These are phyloP conservation scores for Limonomyces culmigenus DNA, from an alignment of 1,284 basidiomycete species.

Conservation along the genomic window DNA sequence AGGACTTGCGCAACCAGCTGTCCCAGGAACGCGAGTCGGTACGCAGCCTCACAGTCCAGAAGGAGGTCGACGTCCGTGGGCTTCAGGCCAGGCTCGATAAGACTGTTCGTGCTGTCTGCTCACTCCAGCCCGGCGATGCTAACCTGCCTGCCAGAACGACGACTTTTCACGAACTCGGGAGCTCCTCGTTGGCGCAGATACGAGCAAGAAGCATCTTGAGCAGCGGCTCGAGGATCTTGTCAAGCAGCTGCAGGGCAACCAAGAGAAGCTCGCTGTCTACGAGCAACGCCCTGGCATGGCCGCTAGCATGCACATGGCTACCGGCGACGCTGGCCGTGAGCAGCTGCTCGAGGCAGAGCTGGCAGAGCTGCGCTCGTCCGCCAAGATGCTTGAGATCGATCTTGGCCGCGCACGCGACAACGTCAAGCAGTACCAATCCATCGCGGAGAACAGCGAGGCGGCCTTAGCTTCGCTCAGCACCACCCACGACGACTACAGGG, in stretches of 20 bases:
- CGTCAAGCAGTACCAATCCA: constrained; percentile 71
- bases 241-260: constrained; percentile 56
- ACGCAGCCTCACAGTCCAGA: constrained; percentile 56
- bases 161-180: constrained; percentile 42
- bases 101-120: constrained; percentile 24
- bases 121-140: constrained; percentile 1
- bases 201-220: constrained; percentile 68
- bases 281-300: constrained; percentile 42
- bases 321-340: constrained; percentile 44
- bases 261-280: constrained; percentile 77
- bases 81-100: constrained; percentile 61
- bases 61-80: constrained; percentile 69
- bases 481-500: constrained; percentile 68
- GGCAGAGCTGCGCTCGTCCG: constrained; percentile 65
- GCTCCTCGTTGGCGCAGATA: constrained; percentile 57
- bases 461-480: constrained; percentile 53
- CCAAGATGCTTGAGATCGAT: constrained; percentile 65
- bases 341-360: constrained; percentile 75
- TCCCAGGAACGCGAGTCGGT: constrained; percentile 65
- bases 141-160: constrained; percentile 22
- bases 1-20: constrained; percentile 64
- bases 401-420: constrained; percentile 52
- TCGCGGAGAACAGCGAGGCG: constrained; percentile 66
- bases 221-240: constrained; percentile 58
- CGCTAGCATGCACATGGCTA: constrained; percentile 14